These are phyloP conservation scores for Fusarium newnesense DNA, from an alignment of 2,329 filamentous ascomycete species.

Conservation along the genomic window DNA sequence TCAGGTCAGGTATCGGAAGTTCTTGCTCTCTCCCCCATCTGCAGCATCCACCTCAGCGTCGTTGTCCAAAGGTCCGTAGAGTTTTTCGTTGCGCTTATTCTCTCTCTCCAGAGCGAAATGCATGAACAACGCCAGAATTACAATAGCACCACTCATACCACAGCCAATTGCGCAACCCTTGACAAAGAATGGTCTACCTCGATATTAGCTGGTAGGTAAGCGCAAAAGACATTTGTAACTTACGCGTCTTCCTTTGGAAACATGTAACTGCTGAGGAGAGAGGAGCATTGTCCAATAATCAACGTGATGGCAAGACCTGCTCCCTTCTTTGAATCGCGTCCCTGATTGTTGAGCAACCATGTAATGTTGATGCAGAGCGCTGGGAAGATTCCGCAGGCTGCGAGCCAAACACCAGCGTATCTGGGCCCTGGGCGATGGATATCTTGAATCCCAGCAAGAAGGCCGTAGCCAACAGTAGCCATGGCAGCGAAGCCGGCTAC, in stretches of 20 bases:
- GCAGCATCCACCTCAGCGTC: not conserved
- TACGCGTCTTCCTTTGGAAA: constrained; percentile 29
- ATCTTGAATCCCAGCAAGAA: constrained; percentile 3
- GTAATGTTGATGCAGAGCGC: constrained; percentile 15
- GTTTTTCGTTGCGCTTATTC: not conserved
- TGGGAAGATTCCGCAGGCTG: constrained; percentile 19
- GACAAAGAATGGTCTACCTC: constrained; percentile 4
- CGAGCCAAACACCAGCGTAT: constrained; percentile 31
- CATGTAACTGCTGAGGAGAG: constrained; percentile 27
- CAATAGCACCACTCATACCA: constrained; percentile 10
- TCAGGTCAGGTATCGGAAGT: constrained; percentile 18
- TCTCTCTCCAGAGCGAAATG: constrained; percentile 14
- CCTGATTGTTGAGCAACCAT: constrained; percentile 30
- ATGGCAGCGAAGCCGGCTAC: not conserved
- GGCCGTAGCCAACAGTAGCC: not conserved
- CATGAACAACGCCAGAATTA: not conserved
- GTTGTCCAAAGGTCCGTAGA: not conserved
- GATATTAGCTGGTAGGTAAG: accelerated
- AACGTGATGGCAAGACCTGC: constrained; percentile 9
- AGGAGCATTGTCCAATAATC: constrained; percentile 25
- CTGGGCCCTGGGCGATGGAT: not conserved
- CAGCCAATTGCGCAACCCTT: constrained; percentile 28
- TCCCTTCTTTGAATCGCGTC: constrained; percentile 23
- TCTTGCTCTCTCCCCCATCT: not conserved
- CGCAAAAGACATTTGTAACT: accelerated